A percentile compares a stretch with the other conserved stretches of the same genome.
These are phyloP conservation scores for Pelargonium citronellum DNA, from an alignment of 441 rosid genomes.

Conservation along the genomic window DNA sequence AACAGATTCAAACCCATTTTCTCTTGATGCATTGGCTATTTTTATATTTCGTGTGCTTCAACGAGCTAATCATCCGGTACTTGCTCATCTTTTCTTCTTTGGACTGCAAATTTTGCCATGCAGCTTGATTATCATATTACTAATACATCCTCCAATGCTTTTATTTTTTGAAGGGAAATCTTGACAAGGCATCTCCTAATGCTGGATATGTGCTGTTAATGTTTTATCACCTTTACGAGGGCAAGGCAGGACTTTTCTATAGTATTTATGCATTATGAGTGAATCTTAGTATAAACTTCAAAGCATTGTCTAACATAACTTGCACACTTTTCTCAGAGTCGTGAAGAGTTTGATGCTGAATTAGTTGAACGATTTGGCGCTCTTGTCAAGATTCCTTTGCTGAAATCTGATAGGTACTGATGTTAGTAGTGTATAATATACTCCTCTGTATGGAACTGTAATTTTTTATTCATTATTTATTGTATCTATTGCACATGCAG, in stretches of 20 bases:
- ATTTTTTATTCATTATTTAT: background rate
- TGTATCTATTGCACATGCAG: slow-evolving; percentile 36
- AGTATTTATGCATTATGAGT: background rate
- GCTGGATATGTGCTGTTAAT: slow-evolving; percentile 91
- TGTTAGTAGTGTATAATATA: slow-evolving; percentile 4
- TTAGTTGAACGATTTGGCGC: slow-evolving; percentile 82
- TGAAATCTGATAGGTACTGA: slow-evolving; percentile 68
- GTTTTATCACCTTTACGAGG: slow-evolving; percentile 94
- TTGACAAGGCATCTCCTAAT: slow-evolving; percentile 76
- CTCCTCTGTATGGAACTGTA: background rate
- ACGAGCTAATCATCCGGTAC: slow-evolving; percentile 85
- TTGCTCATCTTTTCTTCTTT: slow-evolving; percentile 20
- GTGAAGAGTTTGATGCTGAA: slow-evolving; percentile 78
- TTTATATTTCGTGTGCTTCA: slow-evolving; percentile 86
- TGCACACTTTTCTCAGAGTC: slow-evolving; percentile 46
- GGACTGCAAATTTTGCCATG: slow-evolving; percentile 6
- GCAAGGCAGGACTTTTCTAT: slow-evolving; percentile 51
- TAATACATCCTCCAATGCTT: slow-evolving; percentile 20
- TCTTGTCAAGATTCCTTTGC: slow-evolving; percentile 83
- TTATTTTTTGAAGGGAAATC: slow-evolving; percentile 64
- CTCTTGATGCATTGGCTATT: slow-evolving; percentile 87
- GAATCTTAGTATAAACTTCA: background rate
- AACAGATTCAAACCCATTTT: slow-evolving; percentile 74
- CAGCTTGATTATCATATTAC: slow-evolving; percentile 12
- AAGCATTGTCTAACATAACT: slow-evolving; percentile 10